phyloP scores from a whole-genome alignment of 495 filamentous ascomycete genomes.

The Talaromyces nanjingensis region DNA sequence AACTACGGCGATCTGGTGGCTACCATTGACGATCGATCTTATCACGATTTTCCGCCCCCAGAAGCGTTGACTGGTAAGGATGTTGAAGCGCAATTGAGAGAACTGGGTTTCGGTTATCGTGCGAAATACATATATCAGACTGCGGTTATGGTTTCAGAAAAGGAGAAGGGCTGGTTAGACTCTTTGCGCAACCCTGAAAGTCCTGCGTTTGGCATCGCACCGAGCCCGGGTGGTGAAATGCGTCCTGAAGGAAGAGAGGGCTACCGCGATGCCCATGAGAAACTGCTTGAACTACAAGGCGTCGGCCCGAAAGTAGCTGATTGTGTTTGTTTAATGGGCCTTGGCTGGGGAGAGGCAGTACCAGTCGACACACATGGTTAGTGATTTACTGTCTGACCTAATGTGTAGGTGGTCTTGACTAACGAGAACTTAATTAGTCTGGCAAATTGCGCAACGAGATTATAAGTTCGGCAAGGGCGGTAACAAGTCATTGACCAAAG shows the following conservation, averaged over 20 bases:
- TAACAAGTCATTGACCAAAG: constrained; percentile 78
- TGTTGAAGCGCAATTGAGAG: constrained; percentile 71
- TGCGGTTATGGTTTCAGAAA: constrained; percentile 64
- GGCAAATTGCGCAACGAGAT: constrained; percentile 95
- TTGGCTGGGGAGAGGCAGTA: constrained; percentile 94
- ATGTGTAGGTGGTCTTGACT: constrained; percentile 1
- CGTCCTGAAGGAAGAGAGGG: constrained; percentile 52
- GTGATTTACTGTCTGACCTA: constrained; percentile 12
- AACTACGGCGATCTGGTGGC: constrained; percentile 77
- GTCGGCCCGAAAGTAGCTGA: constrained; percentile 97
- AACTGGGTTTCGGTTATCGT: constrained; percentile 89
- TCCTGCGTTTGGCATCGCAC: constrained; percentile 47
- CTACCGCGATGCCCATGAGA: constrained; percentile 77
- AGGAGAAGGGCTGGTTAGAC: constrained; percentile 68
- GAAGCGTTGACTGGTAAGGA: constrained; percentile 57
- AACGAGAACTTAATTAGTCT: constrained; percentile 47
- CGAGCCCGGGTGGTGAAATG: constrained; percentile 41
- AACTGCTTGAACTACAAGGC: constrained; percentile 68
- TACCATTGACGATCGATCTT: constrained; percentile 58
- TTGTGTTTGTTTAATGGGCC: constrained; percentile 92
- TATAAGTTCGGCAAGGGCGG: constrained; percentile 86
- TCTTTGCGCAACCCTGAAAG: constrained; percentile 68
- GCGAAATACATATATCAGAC: constrained; percentile 88
- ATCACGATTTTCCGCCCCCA: constrained; percentile 83
- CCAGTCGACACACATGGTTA: constrained; percentile 90